These are phyloP conservation scores for Domatiomyces catenatus DNA, from an alignment of 2,329 filamentous ascomycete species.

Conservation along the genomic window DNA sequence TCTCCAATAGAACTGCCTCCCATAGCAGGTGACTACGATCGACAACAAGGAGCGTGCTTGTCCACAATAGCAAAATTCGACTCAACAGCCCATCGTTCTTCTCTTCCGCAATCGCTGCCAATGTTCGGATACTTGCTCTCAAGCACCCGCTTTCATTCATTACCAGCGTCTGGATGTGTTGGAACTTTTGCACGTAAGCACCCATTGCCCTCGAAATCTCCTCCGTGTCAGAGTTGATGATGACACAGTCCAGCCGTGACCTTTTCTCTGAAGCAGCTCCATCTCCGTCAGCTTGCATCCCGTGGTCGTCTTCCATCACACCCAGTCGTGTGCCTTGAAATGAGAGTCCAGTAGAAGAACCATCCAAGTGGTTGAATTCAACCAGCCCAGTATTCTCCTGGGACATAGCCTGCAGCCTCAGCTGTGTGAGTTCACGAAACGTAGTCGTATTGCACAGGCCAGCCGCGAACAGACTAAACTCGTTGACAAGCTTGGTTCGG, in stretches of 20 bases:
- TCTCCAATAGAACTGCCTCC: not conserved
- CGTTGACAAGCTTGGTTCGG: conserved; percentile 41
- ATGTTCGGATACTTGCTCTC: conserved; percentile 29
- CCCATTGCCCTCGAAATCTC: not conserved
- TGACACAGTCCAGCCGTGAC: not conserved
- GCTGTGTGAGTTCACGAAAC: conserved; percentile 35
- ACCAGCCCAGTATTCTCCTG: not conserved
- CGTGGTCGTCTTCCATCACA: not conserved
- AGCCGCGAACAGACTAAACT: conserved; percentile 42
- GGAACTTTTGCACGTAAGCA: not conserved
- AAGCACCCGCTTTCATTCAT: conserved; percentile 24
- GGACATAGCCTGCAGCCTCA: conserved; percentile 32
- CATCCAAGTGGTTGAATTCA: not conserved
- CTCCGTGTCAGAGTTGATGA: not conserved
- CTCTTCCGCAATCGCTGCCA: conserved; percentile 27
- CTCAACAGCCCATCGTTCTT: conserved; percentile 25
- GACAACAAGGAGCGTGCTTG: conserved; percentile 40
- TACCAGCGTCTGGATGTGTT: not conserved
- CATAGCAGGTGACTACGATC: conserved; percentile 16
- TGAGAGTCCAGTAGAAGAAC: not conserved
- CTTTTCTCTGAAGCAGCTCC: not conserved
- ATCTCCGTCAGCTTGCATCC: not conserved
- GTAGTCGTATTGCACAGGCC: conserved; percentile 38
- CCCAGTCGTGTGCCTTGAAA: not conserved
- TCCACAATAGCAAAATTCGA: conserved; percentile 29